Conservation (phyloP, 306 rosid species). For the Cicer yamashitae region DNA sequence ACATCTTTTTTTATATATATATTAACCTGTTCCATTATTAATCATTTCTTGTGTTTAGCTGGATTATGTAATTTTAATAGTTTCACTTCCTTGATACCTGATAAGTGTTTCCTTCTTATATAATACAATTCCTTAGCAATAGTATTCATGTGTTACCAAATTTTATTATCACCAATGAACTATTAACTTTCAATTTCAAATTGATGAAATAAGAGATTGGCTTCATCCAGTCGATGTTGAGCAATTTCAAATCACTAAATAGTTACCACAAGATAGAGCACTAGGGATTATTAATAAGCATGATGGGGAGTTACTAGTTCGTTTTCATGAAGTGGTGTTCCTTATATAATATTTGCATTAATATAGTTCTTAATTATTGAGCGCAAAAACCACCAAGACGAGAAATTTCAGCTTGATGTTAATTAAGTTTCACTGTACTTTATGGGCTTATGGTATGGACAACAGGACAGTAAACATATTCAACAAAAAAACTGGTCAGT, state of each 20-base stretch:
- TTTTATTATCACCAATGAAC: conserved; percentile 48
- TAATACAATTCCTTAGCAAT: conserved; percentile 34
- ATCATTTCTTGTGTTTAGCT: conserved; percentile 37
- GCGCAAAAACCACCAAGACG: conserved; percentile 15
- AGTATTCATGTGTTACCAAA: conserved; percentile 36
- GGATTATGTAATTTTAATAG: conserved; percentile 39
- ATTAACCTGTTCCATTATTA: conserved; percentile 42
- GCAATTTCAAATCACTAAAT: conserved; percentile 29
- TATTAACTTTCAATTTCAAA: conserved; percentile 41
- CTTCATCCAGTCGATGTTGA: conserved; percentile 34
- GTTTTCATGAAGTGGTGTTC: conserved; percentile 30
- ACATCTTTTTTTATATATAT: conserved; percentile 54
- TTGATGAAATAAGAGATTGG: conserved; percentile 30
- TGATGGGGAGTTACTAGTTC: conserved; percentile 5
- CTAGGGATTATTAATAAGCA: conserved; percentile 13
- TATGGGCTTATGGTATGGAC: conserved; percentile 7
- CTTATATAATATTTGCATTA: conserved; percentile 31
- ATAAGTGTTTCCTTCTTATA: conserved; percentile 27
- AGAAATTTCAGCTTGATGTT: conserved; percentile 33
- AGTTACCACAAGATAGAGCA: conserved; percentile 35
- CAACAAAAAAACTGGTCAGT: not conserved
- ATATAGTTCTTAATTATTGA: not conserved
- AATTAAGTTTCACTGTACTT: conserved; percentile 22
- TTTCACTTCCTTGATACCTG: conserved; percentile 33
- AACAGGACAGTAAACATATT: not conserved